Evolutionary conservation across 2,329 filamentous ascomycete genomes (phyloP).

Genomic region (Alternaria novae-zelandiae): DNA sequence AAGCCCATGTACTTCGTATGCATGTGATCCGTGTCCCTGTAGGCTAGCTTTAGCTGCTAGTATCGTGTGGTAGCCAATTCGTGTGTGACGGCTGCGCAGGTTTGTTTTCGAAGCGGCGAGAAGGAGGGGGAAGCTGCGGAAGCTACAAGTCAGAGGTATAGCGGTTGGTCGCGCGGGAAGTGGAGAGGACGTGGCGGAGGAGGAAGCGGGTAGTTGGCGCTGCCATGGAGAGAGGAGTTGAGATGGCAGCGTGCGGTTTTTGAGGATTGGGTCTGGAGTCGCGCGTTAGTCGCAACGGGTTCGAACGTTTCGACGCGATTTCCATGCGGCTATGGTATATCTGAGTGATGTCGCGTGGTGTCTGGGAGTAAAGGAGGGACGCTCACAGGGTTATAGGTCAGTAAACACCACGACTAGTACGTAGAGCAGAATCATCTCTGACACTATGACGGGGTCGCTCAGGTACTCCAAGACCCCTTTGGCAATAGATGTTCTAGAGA

Average conservation of each 20-base stretch:
- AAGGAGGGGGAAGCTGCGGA: slow-evolving; percentile 34
- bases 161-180: slow-evolving; percentile 12
- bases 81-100: slow-evolving; percentile 33
- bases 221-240: slow-evolving; percentile 22
- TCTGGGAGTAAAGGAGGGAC: not conserved
- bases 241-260: slow-evolving; percentile 22
- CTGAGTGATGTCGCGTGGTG: not conserved
- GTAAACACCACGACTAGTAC: slow-evolving; percentile 38
- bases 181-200: not conserved
- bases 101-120: slow-evolving; percentile 24
- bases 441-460: not conserved
- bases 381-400: slow-evolving; percentile 37
- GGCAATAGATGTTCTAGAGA: not conserved
- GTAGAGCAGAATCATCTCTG: slow-evolving; percentile 30
- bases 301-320: not conserved
- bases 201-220: slow-evolving; percentile 21
- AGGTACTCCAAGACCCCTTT: not conserved
- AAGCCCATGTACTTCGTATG: slow-evolving; percentile 30
- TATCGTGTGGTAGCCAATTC: slow-evolving; percentile 30
- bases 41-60: slow-evolving; percentile 30
- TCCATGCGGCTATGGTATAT: not conserved
- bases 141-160: slow-evolving; percentile 25
- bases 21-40: slow-evolving; percentile 34
- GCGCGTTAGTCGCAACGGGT: not conserved
- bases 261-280: slow-evolving; percentile 4